Evolutionary conservation across 495 filamentous ascomycete genomes (phyloP), one percentile per base, ranked within the genome.

Genomic region (Hypoxylon subgilvum): DNA sequence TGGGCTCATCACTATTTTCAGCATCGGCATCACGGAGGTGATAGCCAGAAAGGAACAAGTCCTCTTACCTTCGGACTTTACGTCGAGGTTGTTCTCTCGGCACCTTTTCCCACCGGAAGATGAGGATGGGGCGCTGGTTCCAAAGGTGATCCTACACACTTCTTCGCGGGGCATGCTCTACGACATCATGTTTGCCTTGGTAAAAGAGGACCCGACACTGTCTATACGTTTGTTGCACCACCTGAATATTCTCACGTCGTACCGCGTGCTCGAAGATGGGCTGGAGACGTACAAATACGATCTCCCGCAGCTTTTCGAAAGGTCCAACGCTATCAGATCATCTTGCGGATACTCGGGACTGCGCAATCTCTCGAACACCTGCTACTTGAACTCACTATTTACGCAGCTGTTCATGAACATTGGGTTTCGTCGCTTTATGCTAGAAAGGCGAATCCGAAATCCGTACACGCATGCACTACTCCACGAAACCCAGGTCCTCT

Each of bases 341-440:
- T 70, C 82, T 10, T 87, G 86, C 34, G 90, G 90, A 19, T 93
- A 95, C 65, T 85, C 89, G 13, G 94, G 94, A 2, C 72, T 99
- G 2, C 81, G 77, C 52, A 99, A 99, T 66, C 81, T 97, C 2
- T 93, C 92, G 4, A 96, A 96, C 67, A 97, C 94, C 5, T 99
- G 94, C 75, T 99, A 99, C 68, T 79, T 97, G 71, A 97, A 97
- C 73, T 97, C 94, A 0, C 79, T 99, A 3, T 83, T 97, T 56
- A 94, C 91, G 1, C 95, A 97, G 67, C 85, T 99, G 1, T 99
- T 95, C 77, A 97, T 97, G 92, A 97, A 99, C 66, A 72, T 89
- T 28, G 81, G 83, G 19, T 97, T 99, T 63, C 85, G 94, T 9
- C 81, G 84, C 27, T 96, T 97, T 72, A 89, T 97, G 63, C 77